Percentiles rank a stretch among this genome's conserved stretches.
These are phyloP conservation scores for Taphrina pruni DNA, from an alignment of 1,139 yeast species.

Conservation along the genomic window DNA sequence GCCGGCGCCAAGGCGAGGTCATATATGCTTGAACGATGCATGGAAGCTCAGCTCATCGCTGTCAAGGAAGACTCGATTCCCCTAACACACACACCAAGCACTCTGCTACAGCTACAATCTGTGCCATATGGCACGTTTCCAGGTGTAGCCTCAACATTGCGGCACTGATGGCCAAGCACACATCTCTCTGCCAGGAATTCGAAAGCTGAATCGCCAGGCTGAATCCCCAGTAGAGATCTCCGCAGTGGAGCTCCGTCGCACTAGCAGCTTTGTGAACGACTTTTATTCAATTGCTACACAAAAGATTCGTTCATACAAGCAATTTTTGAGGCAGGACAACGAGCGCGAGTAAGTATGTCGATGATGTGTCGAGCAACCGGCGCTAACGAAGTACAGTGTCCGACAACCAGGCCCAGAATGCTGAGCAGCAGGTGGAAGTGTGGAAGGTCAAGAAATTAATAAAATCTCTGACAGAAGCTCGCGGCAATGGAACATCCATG, in stretches of 20 bases:
- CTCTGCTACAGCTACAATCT: no score
- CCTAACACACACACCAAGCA: no score
- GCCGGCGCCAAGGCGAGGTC: no score
- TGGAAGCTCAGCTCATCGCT: no score
- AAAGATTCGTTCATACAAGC: background rate
- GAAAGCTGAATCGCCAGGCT: background rate
- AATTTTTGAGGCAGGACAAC: background rate
- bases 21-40: no score
- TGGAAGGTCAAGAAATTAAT: slow-evolving; percentile 90
- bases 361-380: background rate
- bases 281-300: slow-evolving; percentile 7
- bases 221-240: no score
- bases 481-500: slow-evolving; percentile 95
- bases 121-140: no score
- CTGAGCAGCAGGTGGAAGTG: slow-evolving; percentile 95
- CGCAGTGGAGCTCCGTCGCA: slow-evolving; percentile 1
- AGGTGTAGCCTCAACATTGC: no score
- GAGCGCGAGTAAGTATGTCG: slow-evolving; percentile 9
- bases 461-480: slow-evolving; percentile 43
- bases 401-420: slow-evolving; percentile 53
- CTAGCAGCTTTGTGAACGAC: background rate
- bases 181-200: no score
- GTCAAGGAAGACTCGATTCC: no score
- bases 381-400: slow-evolving; percentile 19
- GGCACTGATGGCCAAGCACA: no score